Conservation (phyloP, 2,329 filamentous ascomycete genomes). For the Dendryphion nanum region DNA sequence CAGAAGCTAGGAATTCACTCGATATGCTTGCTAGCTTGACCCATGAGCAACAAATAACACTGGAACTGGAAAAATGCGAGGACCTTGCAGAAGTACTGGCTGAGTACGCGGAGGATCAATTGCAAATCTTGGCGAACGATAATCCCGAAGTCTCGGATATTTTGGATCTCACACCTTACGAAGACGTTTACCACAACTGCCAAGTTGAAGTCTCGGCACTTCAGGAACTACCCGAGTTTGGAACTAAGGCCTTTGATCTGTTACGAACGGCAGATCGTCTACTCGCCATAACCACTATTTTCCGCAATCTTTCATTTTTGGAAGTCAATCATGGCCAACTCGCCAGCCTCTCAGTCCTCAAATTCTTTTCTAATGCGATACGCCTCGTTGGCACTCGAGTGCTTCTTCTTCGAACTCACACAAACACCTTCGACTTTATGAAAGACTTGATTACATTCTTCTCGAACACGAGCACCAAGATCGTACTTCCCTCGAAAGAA, state of each 20-base stretch:
- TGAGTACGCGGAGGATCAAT: conserved; percentile 87
- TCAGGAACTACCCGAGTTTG: conserved; percentile 71
- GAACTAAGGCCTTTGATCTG: conserved; percentile 74
- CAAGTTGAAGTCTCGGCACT: conserved; percentile 70
- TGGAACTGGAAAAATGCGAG: conserved; percentile 51
- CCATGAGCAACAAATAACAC: conserved; percentile 36
- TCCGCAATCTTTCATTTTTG: conserved; percentile 88
- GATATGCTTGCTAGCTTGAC: conserved; percentile 78
- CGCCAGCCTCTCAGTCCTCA: conserved; percentile 74
- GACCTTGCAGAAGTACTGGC: conserved; percentile 85
- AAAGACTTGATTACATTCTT: conserved; percentile 89
- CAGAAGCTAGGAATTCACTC: conserved; percentile 84
- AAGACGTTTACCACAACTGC: conserved; percentile 80
- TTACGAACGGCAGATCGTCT: conserved; percentile 84
- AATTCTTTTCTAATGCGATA: conserved; percentile 80
- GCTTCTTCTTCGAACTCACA: conserved; percentile 76
- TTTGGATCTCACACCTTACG: conserved; percentile 79
- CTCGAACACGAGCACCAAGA: conserved; percentile 79
- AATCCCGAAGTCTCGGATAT: conserved; percentile 84
- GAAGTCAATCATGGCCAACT: conserved; percentile 74
- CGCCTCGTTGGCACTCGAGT: conserved; percentile 85
- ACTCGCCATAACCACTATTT: conserved; percentile 85
- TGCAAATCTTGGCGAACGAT: conserved; percentile 80
- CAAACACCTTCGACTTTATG: conserved; percentile 93
- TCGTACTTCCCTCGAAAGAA: conserved; percentile 81